These are phyloP conservation scores for Shiraia sp. DNA, from an alignment of 2,329 filamentous ascomycete genomes.

Conservation along the genomic window DNA sequence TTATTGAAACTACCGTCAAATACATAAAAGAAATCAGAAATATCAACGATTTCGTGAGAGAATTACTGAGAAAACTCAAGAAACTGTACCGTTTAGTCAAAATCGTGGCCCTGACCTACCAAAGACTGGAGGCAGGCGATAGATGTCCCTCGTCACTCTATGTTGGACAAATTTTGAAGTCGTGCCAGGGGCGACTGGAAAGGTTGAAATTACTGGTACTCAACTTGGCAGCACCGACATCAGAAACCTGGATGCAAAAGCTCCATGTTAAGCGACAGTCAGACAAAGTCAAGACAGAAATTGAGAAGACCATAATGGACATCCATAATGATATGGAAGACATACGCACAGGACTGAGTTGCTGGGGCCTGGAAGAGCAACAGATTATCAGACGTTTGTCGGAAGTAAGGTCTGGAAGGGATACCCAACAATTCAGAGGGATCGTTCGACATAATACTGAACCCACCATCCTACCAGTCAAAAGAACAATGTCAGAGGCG, in stretches of 20 bases:
- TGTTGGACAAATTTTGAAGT: conserved; percentile 8
- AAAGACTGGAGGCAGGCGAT: background rate
- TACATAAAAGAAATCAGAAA: conserved; percentile 17
- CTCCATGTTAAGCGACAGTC: conserved; percentile 8
- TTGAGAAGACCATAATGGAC: conserved; percentile 14
- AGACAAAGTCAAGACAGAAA: conserved; percentile 11
- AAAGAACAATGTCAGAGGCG: conserved; percentile 9
- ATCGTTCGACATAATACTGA: background rate
- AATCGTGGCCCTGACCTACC: conserved; percentile 11
- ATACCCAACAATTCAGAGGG: background rate
- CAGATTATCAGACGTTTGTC: background rate
- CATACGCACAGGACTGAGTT: conserved; percentile 4
- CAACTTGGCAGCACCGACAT: conserved; percentile 8
- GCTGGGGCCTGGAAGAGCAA: conserved; percentile 6
- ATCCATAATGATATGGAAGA: conserved; percentile 12
- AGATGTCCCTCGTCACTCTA: conserved; percentile 3
- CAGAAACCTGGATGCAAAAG: conserved; percentile 13
- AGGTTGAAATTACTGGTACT: conserved; percentile 8
- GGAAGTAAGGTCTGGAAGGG: too few species aligned
- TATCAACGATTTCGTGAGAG: conserved; percentile 5
- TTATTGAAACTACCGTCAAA: conserved; percentile 11
- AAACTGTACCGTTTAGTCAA: conserved; percentile 10
- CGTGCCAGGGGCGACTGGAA: conserved; percentile 6
- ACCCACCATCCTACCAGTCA: background rate
- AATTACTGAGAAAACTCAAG: conserved; percentile 5